Percentiles rank a stretch among this genome's conserved stretches.
phyloP scores from a whole-genome alignment of 345 rosid species.

The Geranium brycei region DNA sequence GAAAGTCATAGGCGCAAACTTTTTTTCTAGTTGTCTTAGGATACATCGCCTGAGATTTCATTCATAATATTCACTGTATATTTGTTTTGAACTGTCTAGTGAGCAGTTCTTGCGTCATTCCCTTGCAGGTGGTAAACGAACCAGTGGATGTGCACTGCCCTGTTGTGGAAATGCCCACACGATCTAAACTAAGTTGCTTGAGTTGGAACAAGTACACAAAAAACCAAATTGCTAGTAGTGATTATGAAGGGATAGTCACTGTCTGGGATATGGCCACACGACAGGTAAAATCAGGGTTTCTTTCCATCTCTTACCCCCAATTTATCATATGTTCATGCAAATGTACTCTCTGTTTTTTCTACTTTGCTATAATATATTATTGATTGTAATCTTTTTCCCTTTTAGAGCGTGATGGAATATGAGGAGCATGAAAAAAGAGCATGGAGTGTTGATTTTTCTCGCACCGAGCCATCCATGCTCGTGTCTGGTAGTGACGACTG shows the following conservation, averaged over 20 bases:
- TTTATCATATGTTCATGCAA: neutral
- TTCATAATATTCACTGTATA: neutral
- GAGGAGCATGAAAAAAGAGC: constrained; percentile 59
- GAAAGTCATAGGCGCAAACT: too few relatives aligned
- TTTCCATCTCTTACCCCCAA: constrained; percentile 1
- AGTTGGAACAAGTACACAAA: constrained; percentile 57
- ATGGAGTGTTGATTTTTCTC: constrained; percentile 60
- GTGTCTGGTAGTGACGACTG: constrained; percentile 56
- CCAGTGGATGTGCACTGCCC: constrained; percentile 45
- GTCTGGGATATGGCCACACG: constrained; percentile 48
- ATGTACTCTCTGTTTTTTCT: neutral
- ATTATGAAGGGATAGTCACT: constrained; percentile 50
- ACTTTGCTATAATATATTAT: neutral
- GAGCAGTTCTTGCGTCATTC: neutral
- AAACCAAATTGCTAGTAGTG: constrained; percentile 51
- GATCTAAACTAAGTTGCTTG: constrained; percentile 59
- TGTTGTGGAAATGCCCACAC: constrained; percentile 38
- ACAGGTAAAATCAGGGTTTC: constrained; percentile 24
- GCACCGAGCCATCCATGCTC: constrained; percentile 47
- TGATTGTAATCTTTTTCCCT: neutral
- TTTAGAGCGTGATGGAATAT: constrained; percentile 50
- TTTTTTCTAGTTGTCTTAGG: neutral
- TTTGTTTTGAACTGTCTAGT: neutral
- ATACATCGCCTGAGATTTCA: neutral
- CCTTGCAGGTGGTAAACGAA: constrained; percentile 36